Percentiles rank a stretch among this genome's conserved stretches.
Conservation (phyloP, 2,329 filamentous ascomycete genomes). For the Fusarium sp. region DNA sequence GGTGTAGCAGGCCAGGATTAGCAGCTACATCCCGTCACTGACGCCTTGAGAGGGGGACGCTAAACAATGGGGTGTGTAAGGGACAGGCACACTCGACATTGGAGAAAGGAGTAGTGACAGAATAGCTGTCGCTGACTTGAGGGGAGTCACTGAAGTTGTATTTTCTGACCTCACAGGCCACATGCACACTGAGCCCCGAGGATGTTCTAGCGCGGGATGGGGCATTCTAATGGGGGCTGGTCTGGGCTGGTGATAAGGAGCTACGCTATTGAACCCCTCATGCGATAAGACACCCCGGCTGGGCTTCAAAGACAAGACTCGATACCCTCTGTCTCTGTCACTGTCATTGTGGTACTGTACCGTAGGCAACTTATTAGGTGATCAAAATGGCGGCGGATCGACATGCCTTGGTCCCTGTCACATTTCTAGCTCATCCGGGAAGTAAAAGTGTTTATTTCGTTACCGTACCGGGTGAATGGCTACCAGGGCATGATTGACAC, state of each 20-base stretch:
- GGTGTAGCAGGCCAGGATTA: slow-evolving; percentile 24
- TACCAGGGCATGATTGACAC: slow-evolving; percentile 15
- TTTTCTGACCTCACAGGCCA: not conserved
- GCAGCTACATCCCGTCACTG: slow-evolving; percentile 14
- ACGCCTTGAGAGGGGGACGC: slow-evolving; percentile 26
- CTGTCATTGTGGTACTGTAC: not conserved
- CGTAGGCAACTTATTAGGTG: not conserved
- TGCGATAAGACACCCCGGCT: slow-evolving; percentile 2
- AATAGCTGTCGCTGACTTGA: not conserved
- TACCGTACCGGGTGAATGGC: slow-evolving; percentile 16
- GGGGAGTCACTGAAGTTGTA: not conserved
- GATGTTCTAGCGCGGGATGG: slow-evolving; percentile 9
- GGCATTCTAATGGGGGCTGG: slow-evolving; percentile 2
- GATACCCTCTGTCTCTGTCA: not conserved
- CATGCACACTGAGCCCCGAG: slow-evolving; percentile 11
- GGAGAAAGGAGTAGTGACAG: slow-evolving; percentile 3
- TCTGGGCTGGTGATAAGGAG: not conserved
- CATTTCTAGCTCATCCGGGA: slow-evolving; percentile 2
- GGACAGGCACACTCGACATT: not conserved
- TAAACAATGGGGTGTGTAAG: slow-evolving; percentile 11
- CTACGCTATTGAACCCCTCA: slow-evolving; percentile 5
- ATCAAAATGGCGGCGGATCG: slow-evolving; percentile 5
- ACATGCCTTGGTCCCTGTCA: slow-evolving; percentile 2
- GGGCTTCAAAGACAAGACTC: not conserved
- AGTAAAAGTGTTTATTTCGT: slow-evolving; percentile 7